phyloP scores from a whole-genome alignment of 441 rosid genomes.

The Populus hybrid region DNA sequence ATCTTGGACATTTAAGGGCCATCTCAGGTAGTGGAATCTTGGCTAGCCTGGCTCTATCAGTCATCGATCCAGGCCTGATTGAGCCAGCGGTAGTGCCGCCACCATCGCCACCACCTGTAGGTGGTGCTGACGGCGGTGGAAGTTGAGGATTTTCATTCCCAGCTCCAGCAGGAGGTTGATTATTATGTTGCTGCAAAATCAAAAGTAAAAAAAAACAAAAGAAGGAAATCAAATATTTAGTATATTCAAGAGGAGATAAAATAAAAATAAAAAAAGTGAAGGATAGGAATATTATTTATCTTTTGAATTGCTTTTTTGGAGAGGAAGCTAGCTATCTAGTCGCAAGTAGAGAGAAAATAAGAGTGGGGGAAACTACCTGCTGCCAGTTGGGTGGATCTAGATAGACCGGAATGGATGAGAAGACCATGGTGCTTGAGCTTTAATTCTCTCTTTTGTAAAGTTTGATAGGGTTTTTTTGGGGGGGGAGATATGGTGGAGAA shows the following conservation, averaged over 20 bases:
- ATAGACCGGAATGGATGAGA: conserved; percentile 80
- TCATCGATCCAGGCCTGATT: conserved; percentile 75
- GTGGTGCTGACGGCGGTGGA: conserved; percentile 38
- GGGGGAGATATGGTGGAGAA: conserved; percentile 43
- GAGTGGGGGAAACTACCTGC: conserved; percentile 37
- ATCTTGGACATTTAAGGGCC: conserved; percentile 86
- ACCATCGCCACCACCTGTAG: conserved; percentile 34
- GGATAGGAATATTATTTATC: conserved; percentile 35
- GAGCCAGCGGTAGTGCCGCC: conserved; percentile 43
- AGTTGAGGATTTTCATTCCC: conserved; percentile 27
- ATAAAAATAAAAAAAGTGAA: conserved; percentile 10
- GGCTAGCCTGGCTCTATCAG: conserved; percentile 78
- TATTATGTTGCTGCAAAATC: conserved; percentile 43
- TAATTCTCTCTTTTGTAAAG: conserved; percentile 55
- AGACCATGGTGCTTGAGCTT: conserved; percentile 69
- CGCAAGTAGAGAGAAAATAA: neutral
- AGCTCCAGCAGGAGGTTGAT: conserved; percentile 31
- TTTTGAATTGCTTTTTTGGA: conserved; percentile 26
- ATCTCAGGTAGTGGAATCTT: conserved; percentile 73
- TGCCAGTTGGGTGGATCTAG: conserved; percentile 95
- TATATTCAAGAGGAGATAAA: conserved; percentile 24
- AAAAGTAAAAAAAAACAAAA: conserved; percentile 1
- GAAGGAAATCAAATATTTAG: conserved; percentile 21
- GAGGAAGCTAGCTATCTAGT: conserved; percentile 23
- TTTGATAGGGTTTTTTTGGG: conserved; percentile 29